Evolutionary conservation across 2,329 filamentous ascomycete species (phyloP).

Genomic region (Alternaria burnsii): DNA sequence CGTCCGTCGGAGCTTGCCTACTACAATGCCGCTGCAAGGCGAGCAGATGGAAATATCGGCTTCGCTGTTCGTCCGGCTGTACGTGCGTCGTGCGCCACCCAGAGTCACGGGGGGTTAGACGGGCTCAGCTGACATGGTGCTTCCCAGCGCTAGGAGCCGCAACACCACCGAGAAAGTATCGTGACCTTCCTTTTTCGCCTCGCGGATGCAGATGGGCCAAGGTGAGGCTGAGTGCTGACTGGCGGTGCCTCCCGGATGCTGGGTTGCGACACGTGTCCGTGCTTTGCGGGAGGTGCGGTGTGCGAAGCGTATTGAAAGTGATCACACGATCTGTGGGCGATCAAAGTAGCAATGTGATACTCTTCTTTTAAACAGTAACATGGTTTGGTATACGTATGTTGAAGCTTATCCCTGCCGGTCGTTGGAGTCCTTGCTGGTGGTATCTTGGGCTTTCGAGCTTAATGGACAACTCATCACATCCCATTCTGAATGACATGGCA

Average conservation of each 20-base stretch:
- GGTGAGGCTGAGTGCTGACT: constrained; percentile 4
- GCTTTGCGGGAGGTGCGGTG: constrained; percentile 12
- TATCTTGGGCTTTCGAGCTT: background rate
- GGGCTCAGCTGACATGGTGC: constrained; percentile 33
- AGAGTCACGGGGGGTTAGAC: constrained; percentile 39
- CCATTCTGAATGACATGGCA: background rate
- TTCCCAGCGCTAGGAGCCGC: constrained; percentile 35
- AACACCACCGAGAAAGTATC: constrained; percentile 40
- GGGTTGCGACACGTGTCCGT: constrained; percentile 5
- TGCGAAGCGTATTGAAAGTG: background rate
- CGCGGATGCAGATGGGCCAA: constrained; percentile 22
- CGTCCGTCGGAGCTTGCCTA: constrained; percentile 23
- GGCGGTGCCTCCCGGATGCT: constrained; percentile 15
- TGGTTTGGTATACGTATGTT: background rate
- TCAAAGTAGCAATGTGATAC: background rate
- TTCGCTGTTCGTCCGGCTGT: constrained; percentile 23
- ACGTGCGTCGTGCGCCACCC: constrained; percentile 7
- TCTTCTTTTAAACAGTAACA: too few species aligned
- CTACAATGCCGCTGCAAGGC: constrained; percentile 21
- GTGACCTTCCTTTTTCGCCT: constrained; percentile 43
- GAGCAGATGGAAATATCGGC: constrained; percentile 1
- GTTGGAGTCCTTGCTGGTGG: background rate
- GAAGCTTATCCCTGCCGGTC: background rate
- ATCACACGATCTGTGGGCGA: constrained; percentile 15
- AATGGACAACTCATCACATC: background rate